These are phyloP conservation scores for Striga asiatica DNA, from an alignment of 257 asterid species.

Conservation along the genomic window DNA sequence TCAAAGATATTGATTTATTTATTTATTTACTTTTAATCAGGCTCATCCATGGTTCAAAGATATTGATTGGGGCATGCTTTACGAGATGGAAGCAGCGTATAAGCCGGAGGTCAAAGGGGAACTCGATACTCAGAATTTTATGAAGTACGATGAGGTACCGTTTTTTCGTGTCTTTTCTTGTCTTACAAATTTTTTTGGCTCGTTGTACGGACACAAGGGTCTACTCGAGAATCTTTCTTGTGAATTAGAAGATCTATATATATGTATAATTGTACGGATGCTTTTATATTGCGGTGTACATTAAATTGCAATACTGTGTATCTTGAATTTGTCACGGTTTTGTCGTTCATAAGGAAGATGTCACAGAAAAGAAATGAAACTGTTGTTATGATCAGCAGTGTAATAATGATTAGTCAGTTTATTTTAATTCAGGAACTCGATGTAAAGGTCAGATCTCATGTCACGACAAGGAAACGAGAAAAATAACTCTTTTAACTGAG, in stretches of 20 bases:
- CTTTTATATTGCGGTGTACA: background rate
- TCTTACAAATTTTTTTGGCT: background rate
- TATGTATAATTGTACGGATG: background rate
- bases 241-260: background rate
- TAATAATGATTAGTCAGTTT: too few species aligned
- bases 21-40: conserved; percentile 21
- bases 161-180: background rate
- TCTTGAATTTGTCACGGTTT: too few species aligned
- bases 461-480: too few species aligned
- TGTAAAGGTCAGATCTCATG: too few species aligned
- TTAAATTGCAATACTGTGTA: too few species aligned
- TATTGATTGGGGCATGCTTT: conserved; percentile 50
- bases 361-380: too few species aligned
- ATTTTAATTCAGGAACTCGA: too few species aligned
- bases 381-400: too few species aligned
- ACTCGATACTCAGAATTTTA: conserved; percentile 71
- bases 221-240: background rate
- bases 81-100: conserved; percentile 62
- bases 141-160: conserved; percentile 64
- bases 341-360: too few species aligned
- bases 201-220: background rate
- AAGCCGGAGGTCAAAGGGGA: conserved; percentile 67
- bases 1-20: too few species aligned
- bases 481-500: too few species aligned
- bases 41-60: conserved; percentile 79